Evolutionary conservation across 805 yeast species (phyloP), one percentile per base, ranked within the genome.

Genomic region (Lachancea fermentati): DNA sequence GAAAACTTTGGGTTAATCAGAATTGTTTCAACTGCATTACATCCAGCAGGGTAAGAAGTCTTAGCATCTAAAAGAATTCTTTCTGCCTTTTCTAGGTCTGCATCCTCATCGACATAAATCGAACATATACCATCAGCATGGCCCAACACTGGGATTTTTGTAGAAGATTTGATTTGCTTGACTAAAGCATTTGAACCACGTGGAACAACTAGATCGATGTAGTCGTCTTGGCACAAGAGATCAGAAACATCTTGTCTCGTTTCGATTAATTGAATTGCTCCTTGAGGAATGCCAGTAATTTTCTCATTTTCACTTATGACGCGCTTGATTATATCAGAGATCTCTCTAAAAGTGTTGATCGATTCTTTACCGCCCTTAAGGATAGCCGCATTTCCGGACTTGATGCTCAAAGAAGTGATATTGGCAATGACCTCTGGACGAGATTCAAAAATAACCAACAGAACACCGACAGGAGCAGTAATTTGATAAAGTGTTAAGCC

Each of bases 351-450:
- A 1, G 97, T 86, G 58, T 86, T 75, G 19, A 75, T 65, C 5
- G 95, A 83, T 63, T 93, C 99, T 62, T 88, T 91, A 44, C 99
- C 99, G 51, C 99, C 98, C 65, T 93, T 93, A 57, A 93, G 72
- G 42, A 93, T 93, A 37, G 97, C 98, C 6, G 97, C 85, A 60
- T 93, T 93, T 35, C 97, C 97, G 2, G 96, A 87, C 62, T 94
- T 93, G 59, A 93, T 81, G 14, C 97, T 96, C 54, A 93, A 71
- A 0, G 98, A 93, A 11, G 96, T 83, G 55, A 93, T 93, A 60
- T 93, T 94, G 40, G 98, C 98, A 68, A 93, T 93, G 8, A 93
- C 98, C 61, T 93, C 99, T 29, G 99, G 99, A 56, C 99, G 76
- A 22, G 95, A 79, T 65, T 93, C 99, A 61, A 93, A 93, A 41